Evolutionary conservation across 371 early-diverging fungal genomes (phyloP), one percentile per base, ranked within the genome.

Genomic region (Lichtheimia ramosa): DNA sequence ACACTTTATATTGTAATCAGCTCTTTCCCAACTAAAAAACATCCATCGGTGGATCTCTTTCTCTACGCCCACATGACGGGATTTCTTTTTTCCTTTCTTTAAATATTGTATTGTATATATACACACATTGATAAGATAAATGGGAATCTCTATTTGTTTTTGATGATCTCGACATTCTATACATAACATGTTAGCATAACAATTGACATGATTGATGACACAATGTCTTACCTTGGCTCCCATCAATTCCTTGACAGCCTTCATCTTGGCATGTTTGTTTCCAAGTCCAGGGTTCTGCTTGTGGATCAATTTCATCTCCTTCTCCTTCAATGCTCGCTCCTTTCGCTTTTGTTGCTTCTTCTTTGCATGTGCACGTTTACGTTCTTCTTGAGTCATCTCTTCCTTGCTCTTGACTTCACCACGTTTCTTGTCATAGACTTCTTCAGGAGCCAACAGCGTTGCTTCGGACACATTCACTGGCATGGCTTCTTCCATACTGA

Each of bases 401-500:
- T 84, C 76, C n/a, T 84, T 77, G 51, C 83, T 81, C 79, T 88
- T 82, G 64, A 79, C 64, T 18, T 84, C 87, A 28, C 64, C 74
- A 52, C 80, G 81, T 49, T 83, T 81, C 75, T 90, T 92, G 10
- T 85, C 88, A 64, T 86, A 93, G 1, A 96, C 85, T 81, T 98
- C 97, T 69, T 95, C 87, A 21, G 98, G 97, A 12, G 97, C 95
- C 52, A 92, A 78, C 43, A 92, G 76, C 2, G 86, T 85, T 3
- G 92, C 92, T 63, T 90, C 89, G 10, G 92, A 87, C 23, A 95
- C 94, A 62, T 86, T 81, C 25, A 94, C 86, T 10, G 98, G 98
- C 53, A 92, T 91, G 24, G 92, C 90, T 71, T 98, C 98, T 75
- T 98, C 98, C 89, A 97, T 90, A 50, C 88, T 81, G 63, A 98